phyloP scores from a whole-genome alignment of 768 basidiomycete genomes.

The Hydnomerulius pinastri region DNA sequence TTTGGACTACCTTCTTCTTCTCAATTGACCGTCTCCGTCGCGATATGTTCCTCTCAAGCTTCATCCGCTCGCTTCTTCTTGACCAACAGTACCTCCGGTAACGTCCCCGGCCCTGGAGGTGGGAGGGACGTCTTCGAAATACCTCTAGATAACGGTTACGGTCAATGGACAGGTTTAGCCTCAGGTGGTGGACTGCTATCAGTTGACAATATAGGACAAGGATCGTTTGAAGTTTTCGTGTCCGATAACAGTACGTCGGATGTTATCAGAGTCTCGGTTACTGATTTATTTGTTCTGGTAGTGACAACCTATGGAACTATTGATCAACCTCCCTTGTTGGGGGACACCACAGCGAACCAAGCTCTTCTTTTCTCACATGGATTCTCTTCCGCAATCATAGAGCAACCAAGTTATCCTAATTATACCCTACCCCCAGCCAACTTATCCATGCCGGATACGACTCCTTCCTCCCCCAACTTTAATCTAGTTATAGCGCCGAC shows the following conservation, averaged over 20 bases:
- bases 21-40: conserved; percentile 48
- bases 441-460: conserved; percentile 41
- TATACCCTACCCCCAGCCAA: conserved; percentile 70
- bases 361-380: conserved; percentile 71
- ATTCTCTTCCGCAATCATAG: conserved; percentile 35
- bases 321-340: conserved; percentile 53
- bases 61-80: conserved; percentile 57
- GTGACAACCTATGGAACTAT: conserved; percentile 51
- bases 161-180: conserved; percentile 51
- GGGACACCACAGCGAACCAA: conserved; percentile 74
- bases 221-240: conserved; percentile 60
- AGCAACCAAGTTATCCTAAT: conserved; percentile 64
- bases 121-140: conserved; percentile 51
- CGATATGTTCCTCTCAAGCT: conserved; percentile 42
- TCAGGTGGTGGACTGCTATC: conserved; percentile 52
- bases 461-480: conserved; percentile 48
- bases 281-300: conserved; percentile 23
- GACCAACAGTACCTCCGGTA: conserved; percentile 46
- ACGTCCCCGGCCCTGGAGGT: conserved; percentile 39
- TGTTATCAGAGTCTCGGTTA: not conserved
- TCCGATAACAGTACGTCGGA: conserved; percentile 43
- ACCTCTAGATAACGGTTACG: conserved; percentile 46
- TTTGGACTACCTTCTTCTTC: conserved; percentile 44
- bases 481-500: conserved; percentile 60
- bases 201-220: conserved; percentile 40